phyloP scores from a whole-genome alignment of 75 land plant genomes.

The Pseudotsuga menziesii region DNA sequence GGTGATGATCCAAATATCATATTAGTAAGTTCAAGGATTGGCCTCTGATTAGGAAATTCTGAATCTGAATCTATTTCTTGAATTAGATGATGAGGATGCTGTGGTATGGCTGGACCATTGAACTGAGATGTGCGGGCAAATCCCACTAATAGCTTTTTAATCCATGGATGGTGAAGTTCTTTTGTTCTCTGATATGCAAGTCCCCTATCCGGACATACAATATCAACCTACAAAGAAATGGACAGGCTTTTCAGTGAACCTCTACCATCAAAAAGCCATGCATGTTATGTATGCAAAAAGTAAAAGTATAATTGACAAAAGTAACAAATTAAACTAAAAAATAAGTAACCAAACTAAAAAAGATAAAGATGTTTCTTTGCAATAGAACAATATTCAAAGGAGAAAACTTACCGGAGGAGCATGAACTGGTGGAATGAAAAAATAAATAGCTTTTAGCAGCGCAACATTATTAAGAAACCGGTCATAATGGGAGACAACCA shows the following conservation, averaged over 20 bases:
- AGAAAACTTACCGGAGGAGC: constrained; percentile 75
- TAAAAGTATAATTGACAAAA: too few species aligned
- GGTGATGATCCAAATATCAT: constrained; percentile 91
- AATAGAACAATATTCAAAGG: too few species aligned
- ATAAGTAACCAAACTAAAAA: constrained; percentile 1
- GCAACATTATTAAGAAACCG: constrained; percentile 48
- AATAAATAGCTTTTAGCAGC: constrained; percentile 62
- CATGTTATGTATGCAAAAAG: too few species aligned
- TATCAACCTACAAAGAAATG: constrained; percentile 40
- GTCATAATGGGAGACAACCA: constrained; percentile 66
- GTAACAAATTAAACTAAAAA: too few species aligned
- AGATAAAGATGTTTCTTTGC: too few species aligned
- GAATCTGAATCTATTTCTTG: constrained; percentile 68
- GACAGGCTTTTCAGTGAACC: too few species aligned
- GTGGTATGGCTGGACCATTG: constrained; percentile 81
- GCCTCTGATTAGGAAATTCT: constrained; percentile 36
- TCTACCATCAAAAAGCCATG: too few species aligned
- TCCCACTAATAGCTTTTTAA: constrained; percentile 78
- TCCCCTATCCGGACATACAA: constrained; percentile 69
- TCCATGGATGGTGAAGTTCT: constrained; percentile 75
- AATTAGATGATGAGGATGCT: constrained; percentile 42
- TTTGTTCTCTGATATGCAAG: constrained; percentile 62
- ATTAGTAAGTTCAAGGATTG: constrained; percentile 66
- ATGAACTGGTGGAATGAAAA: constrained; percentile 78
- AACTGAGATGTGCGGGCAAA: constrained; percentile 88